Percentiles rank a stretch among this genome's conserved stretches.
phyloP scores from a whole-genome alignment of 371 early-diverging fungal species.

The Batkoa obscura region DNA sequence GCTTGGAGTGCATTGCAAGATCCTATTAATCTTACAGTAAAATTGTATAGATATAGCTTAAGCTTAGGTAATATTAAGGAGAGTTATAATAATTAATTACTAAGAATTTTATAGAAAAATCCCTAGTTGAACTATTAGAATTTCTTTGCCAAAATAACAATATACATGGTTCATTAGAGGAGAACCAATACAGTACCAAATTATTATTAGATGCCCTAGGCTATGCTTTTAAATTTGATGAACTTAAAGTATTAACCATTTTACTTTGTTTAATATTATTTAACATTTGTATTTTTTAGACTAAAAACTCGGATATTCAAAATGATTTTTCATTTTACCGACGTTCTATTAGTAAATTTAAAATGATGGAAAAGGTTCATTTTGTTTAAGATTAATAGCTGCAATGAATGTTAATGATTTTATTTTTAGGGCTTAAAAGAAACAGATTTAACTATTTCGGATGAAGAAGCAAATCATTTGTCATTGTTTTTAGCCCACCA shows the following conservation, averaged over 20 bases:
- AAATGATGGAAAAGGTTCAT: conserved; percentile 27
- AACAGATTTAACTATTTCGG: conserved; percentile 17
- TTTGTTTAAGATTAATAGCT: too few relatives aligned
- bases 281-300: conserved; percentile 21
- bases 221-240: conserved; percentile 76
- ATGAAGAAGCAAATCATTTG: conserved; percentile 78
- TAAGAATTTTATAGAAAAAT: not conserved
- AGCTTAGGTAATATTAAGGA: not conserved
- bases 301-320: conserved; percentile 76
- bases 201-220: conserved; percentile 62
- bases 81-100: not conserved
- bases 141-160: conserved; percentile 11
- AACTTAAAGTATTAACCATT: conserved; percentile 43
- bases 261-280: not conserved
- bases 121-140: not conserved
- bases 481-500: conserved; percentile 89
- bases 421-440: not conserved
- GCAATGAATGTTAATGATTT: too few relatives aligned
- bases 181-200: conserved; percentile 53
- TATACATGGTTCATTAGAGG: conserved; percentile 39
- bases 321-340: conserved; percentile 95
- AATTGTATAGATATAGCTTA: conserved; percentile 1
- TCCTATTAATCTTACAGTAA: not conserved
- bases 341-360: conserved; percentile 61
- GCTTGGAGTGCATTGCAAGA: conserved; percentile 4